Percentiles rank a stretch among this genome's conserved stretches.
Conservation (phyloP, 2,329 filamentous ascomycete species). For the Amphichorda felina region DNA sequence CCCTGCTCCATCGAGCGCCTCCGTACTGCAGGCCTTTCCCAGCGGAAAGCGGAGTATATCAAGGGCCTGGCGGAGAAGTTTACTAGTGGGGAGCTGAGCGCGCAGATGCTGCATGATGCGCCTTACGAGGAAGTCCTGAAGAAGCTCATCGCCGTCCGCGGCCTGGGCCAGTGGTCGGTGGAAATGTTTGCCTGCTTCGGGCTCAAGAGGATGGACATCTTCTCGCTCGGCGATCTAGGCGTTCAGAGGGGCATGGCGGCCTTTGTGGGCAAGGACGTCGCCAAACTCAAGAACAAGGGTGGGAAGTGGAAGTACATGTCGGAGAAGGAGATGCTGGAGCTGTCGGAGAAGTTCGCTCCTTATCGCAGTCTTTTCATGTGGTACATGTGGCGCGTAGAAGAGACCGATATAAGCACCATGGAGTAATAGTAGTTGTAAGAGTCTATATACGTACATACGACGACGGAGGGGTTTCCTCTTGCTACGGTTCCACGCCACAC, state of each 20-base stretch:
- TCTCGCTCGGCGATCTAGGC: conserved; percentile 82
- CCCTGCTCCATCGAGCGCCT: conserved; percentile 51
- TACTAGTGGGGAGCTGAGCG: conserved; percentile 58
- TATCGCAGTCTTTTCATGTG: conserved; percentile 95
- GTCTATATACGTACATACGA: not conserved
- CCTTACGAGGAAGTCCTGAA: conserved; percentile 79
- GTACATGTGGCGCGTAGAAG: conserved; percentile 90
- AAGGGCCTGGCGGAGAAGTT: conserved; percentile 79
- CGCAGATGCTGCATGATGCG: conserved; percentile 63
- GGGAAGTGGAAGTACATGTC: conserved; percentile 98
- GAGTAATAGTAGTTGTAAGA: conserved; percentile 18
- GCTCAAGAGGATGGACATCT: conserved; percentile 90
- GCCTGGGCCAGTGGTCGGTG: conserved; percentile 80
- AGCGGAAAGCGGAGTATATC: conserved; percentile 94
- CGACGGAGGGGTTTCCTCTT: not conserved
- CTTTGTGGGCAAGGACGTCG: conserved; percentile 71
- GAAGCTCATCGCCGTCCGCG: conserved; percentile 73
- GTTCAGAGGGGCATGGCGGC: conserved; percentile 92
- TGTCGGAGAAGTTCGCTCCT: conserved; percentile 68
- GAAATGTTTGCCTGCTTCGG: conserved; percentile 98
- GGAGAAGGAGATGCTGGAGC: conserved; percentile 81
- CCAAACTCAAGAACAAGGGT: conserved; percentile 65
- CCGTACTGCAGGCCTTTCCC: conserved; percentile 77
- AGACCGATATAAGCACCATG: conserved; percentile 59
- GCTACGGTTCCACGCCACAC: not conserved